These are phyloP conservation scores for Phytopythium mirpurense DNA, from an alignment of 352 stramenopile genomes.

Conservation along the genomic window DNA sequence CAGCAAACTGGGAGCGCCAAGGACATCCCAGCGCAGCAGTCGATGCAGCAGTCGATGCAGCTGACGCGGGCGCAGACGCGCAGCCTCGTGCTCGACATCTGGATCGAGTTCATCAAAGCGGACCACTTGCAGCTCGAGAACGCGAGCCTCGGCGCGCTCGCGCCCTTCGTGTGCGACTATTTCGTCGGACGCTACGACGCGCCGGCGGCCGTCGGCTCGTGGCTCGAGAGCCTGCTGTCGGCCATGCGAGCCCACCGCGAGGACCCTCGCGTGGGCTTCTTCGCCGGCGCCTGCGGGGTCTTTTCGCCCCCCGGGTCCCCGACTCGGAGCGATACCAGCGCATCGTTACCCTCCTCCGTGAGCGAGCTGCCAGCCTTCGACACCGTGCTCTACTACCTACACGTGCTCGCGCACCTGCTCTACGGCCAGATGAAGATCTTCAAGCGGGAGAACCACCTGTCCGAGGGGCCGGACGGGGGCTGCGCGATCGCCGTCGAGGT, in stretches of 20 bases:
- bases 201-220: constrained; percentile 37
- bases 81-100: constrained; percentile 60
- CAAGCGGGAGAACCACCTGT: constrained; percentile 39
- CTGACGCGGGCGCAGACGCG: constrained; percentile 23
- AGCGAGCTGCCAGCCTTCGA: constrained; percentile 28
- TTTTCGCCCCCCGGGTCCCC: background rate
- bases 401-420: constrained; percentile 56
- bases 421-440: constrained; percentile 74
- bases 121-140: constrained; percentile 60
- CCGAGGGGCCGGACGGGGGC: constrained; percentile 45
- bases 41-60: background rate
- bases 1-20: background rate
- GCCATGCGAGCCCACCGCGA: constrained; percentile 32
- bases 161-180: constrained; percentile 72
- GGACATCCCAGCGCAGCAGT: no score
- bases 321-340: background rate
- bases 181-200: constrained; percentile 51
- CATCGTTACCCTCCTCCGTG: constrained; percentile 10
- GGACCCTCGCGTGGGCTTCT: constrained; percentile 62
- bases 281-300: constrained; percentile 34
- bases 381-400: constrained; percentile 63
- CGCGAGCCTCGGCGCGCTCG: constrained; percentile 37
- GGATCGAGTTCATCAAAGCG: constrained; percentile 69
- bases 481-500: constrained; percentile 34
- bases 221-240: constrained; percentile 46